Evolutionary conservation across 108 stramenopile genomes (phyloP).

Genomic region (Nitzschia inconspicua): DNA sequence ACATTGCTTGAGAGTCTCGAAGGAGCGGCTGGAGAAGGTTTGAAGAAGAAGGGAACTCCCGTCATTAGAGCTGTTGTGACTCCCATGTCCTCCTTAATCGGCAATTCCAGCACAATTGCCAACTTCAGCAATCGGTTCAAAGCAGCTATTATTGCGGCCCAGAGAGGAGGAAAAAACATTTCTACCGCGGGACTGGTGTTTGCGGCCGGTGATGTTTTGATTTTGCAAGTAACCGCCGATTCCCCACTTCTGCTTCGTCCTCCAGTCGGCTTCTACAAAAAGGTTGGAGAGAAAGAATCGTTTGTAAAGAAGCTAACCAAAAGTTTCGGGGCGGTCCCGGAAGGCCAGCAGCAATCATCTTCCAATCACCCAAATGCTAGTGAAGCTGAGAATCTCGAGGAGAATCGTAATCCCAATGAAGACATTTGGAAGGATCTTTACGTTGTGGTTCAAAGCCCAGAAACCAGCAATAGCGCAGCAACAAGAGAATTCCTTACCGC

Average conservation of each 20-base stretch:
- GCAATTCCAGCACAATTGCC: slow-evolving; percentile 46
- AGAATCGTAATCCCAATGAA: too few species aligned
- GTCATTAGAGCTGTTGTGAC: slow-evolving; percentile 71
- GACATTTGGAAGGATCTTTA: slow-evolving; percentile 74
- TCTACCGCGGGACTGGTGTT: slow-evolving; percentile 40
- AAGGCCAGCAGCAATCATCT: too few species aligned
- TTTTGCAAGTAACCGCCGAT: slow-evolving; percentile 67
- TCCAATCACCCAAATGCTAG: too few species aligned
- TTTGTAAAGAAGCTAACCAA: slow-evolving; percentile 21
- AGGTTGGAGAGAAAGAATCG: background rate
- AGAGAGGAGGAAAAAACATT: slow-evolving; percentile 53
- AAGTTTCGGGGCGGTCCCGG: background rate
- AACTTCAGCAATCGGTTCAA: slow-evolving; percentile 62
- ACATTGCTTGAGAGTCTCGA: slow-evolving; percentile 44
- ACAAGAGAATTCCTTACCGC: slow-evolving; percentile 72
- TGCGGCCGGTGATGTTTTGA: slow-evolving; percentile 60
- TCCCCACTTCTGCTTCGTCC: slow-evolving; percentile 63
- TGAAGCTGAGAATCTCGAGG: too few species aligned
- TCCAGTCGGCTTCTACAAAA: slow-evolving; percentile 56
- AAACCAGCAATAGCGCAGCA: background rate
- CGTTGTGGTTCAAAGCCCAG: slow-evolving; percentile 37
- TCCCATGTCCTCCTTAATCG: slow-evolving; percentile 47
- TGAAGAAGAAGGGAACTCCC: slow-evolving; percentile 54
- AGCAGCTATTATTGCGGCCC: slow-evolving; percentile 71
- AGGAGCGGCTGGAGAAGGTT: slow-evolving; percentile 44